These are phyloP conservation scores for Keithomyces neogunnii DNA, from an alignment of 2,329 filamentous ascomycete species.

Conservation along the genomic window DNA sequence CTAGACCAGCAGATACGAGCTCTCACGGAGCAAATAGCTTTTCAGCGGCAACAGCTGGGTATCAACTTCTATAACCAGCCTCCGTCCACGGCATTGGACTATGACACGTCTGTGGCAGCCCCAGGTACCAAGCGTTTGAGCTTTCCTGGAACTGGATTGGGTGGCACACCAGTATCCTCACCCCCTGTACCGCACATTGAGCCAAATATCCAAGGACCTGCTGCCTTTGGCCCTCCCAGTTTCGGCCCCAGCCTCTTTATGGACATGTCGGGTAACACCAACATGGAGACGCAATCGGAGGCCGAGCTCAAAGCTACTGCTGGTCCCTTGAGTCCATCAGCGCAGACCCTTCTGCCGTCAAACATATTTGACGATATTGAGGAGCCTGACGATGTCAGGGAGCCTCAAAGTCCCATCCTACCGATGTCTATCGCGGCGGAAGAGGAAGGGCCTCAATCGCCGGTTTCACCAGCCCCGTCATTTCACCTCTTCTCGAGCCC, in stretches of 20 bases:
- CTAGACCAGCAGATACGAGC: slow-evolving; percentile 38
- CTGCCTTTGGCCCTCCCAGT: slow-evolving; percentile 44
- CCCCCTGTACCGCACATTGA: slow-evolving; percentile 17
- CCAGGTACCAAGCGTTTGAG: slow-evolving; percentile 39
- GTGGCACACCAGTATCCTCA: slow-evolving; percentile 3
- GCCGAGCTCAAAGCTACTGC: slow-evolving; percentile 53
- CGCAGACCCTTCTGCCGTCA: slow-evolving; percentile 64
- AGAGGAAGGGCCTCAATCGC: slow-evolving; percentile 48
- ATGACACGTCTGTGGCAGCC: slow-evolving; percentile 30
- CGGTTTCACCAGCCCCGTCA: slow-evolving; percentile 49
- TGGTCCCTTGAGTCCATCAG: slow-evolving; percentile 70
- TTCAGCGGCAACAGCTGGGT: slow-evolving; percentile 31
- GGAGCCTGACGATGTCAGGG: slow-evolving; percentile 41
- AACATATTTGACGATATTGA: slow-evolving; percentile 54
- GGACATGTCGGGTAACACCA: slow-evolving; percentile 32
- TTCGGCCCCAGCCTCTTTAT: slow-evolving; percentile 48
- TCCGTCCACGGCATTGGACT: slow-evolving; percentile 37
- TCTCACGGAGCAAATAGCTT: slow-evolving; percentile 37
- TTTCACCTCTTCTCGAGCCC: slow-evolving; percentile 53
- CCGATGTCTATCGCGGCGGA: slow-evolving; percentile 20
- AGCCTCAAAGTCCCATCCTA: slow-evolving; percentile 22
- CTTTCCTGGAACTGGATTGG: slow-evolving; percentile 6
- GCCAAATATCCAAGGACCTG: slow-evolving; percentile 37
- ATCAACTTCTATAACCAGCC: slow-evolving; percentile 37
- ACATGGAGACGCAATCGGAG: slow-evolving; percentile 43